Base-by-base conservation (phyloP, 192 early-diverging fungal genomes). In the Geranomyces michiganensis region DNA sequence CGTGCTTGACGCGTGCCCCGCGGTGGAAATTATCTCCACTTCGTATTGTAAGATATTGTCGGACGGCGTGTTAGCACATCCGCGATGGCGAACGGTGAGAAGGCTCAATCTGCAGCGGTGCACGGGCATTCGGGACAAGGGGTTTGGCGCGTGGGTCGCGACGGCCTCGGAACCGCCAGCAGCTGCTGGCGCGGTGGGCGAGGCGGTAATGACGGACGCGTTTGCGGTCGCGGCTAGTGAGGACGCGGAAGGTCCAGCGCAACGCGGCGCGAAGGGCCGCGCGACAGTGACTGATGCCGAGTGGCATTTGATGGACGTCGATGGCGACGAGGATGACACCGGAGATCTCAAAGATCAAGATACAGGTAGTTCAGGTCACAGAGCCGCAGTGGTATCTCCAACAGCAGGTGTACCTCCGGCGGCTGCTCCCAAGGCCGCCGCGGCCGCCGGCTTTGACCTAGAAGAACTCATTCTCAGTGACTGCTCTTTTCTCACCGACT, bases 11-110 rank as follows among this genome's bases (percentile, higher is more conserved):
- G 79, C 68, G 17, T 73, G 77, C 17, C 47, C 64, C 26, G 48
- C 36, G 43, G 8, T 86, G 55, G 36, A 73, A 27, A 30, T 51
- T 27, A 31, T 93, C 12, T 79, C 78, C 0, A 43, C 93, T 1
- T 86, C 87, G 0, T 93, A 93, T 56, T 93, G 92, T 79, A 93
- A 93, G 76, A 90, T 87, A 61, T 61, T 93, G n/a, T 82, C 85
- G 0, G 87, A 90, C 65, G 72, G 67, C 64, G 78, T 85, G 1
- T 83, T 93, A 77, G 56, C 79, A 12, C 81, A 85, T 67, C 36
- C 82, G 0, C 83, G 76, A 0, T 89, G 87, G 68, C 67, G 73
- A 7, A 80, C 74, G 3, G 68, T 93, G 12, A 84, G 79, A 53
- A 76, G 74, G 7, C 58, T 93, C 3, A 93, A 92, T 65, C 65